Evolutionary conservation across 2,329 filamentous ascomycete genomes (phyloP).

Genomic region (Penicillium oxalicum): DNA sequence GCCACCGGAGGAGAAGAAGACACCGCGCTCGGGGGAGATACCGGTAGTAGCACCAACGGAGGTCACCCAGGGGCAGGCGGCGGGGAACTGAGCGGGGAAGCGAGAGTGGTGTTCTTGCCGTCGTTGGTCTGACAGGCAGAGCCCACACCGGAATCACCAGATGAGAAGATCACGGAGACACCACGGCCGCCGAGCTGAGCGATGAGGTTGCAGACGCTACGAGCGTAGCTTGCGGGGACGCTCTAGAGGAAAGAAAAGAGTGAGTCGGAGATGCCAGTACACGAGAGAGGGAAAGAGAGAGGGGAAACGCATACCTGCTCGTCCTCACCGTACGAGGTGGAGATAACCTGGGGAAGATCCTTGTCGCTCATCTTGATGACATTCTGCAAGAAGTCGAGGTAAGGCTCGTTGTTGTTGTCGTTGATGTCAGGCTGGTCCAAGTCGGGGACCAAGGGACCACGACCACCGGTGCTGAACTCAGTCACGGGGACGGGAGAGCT

Average conservation of each 20-base stretch:
- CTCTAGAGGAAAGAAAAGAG: slow-evolving; percentile 14
- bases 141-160: slow-evolving; percentile 46
- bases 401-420: slow-evolving; percentile 45
- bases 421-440: slow-evolving; percentile 40
- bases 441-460: slow-evolving; percentile 43
- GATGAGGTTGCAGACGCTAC: slow-evolving; percentile 39
- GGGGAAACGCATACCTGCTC: slow-evolving; percentile 28
- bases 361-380: slow-evolving; percentile 26
- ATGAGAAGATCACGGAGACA: slow-evolving; percentile 45
- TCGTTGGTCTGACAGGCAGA: slow-evolving; percentile 30
- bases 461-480: slow-evolving; percentile 46
- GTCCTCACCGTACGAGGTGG: slow-evolving; percentile 38
- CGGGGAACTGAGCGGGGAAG: slow-evolving; percentile 41
- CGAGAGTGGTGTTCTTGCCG: slow-evolving; percentile 32
- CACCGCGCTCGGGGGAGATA: slow-evolving; percentile 34
- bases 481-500: slow-evolving; percentile 40
- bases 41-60: slow-evolving; percentile 39
- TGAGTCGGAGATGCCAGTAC: too few species aligned
- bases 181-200: slow-evolving; percentile 48
- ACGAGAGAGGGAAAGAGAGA: too few species aligned
- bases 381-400: slow-evolving; percentile 32
- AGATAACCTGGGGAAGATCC: slow-evolving; percentile 34
- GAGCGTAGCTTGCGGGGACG: slow-evolving; percentile 33
- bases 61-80: slow-evolving; percentile 36
- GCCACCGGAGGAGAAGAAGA: slow-evolving; percentile 39